phyloP scores from a whole-genome alignment of 176 grass and related monocot genomes.

The Microstegium vimineum region DNA sequence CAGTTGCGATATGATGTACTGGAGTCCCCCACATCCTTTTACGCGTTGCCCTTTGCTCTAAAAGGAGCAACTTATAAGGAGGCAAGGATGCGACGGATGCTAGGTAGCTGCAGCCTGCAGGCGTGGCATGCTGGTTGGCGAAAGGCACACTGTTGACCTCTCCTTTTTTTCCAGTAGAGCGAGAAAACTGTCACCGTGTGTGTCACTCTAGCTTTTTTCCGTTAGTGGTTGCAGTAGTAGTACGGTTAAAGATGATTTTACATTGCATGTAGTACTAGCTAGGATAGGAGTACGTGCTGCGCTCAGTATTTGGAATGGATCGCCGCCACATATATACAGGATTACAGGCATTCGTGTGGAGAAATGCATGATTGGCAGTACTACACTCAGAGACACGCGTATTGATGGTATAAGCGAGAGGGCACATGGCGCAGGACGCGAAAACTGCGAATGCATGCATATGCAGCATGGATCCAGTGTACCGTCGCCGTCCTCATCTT shows the following conservation, averaged over 20 bases:
- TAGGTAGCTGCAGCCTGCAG: background rate
- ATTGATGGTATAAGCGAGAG: slow-evolving; percentile 1
- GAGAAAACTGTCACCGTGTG: background rate
- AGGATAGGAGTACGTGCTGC: too few species aligned
- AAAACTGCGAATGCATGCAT: slow-evolving; percentile 30
- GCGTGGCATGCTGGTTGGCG: background rate
- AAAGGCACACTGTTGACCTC: background rate
- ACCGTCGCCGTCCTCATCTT: slow-evolving; percentile 24
- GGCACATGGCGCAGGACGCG: background rate
- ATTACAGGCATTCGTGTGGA: background rate
- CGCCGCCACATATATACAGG: too few species aligned
- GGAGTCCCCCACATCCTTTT: background rate
- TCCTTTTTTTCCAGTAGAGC: background rate
- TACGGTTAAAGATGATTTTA: background rate
- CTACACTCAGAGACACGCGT: too few species aligned
- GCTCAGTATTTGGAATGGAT: background rate
- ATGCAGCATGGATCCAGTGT: background rate
- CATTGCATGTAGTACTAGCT: background rate
- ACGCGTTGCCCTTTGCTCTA: background rate
- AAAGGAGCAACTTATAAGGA: background rate
- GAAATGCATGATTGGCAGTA: too few species aligned
- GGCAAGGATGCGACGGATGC: slow-evolving; percentile 24
- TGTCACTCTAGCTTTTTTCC: background rate
- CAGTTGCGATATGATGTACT: background rate
- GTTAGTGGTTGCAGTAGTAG: too few species aligned